Evolutionary conservation across 768 basidiomycete genomes (phyloP), one percentile per base, ranked within the genome.

Genomic region (Psilocybe subaeruginosa): DNA sequence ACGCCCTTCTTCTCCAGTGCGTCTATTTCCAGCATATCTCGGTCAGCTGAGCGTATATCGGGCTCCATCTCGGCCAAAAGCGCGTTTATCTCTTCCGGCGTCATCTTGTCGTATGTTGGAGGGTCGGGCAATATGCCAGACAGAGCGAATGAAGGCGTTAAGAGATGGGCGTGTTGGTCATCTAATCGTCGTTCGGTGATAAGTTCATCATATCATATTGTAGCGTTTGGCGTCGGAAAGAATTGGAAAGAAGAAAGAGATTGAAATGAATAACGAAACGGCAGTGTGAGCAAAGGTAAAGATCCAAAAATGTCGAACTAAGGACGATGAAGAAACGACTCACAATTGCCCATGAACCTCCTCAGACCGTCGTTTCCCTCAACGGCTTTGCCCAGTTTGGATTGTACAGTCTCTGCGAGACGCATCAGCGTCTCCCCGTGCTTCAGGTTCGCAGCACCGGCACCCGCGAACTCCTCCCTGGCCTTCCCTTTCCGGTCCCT

Each of bases 21-120:
- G 59, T 88, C 87, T 33, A 95, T 91, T 69, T 93, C 92, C 39
- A 82, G 83, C 81, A 93, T 84, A 66, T 93, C 91, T 7, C 89
- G 84, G 66, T 94, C 93, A 8, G 91, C 92, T 33, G 86, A 84
- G 31, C 92, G 91, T 54, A 94, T 86, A 54, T 95, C 93, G 3
- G 86, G 83, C 64, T 93, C 93, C 87, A 94, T 90, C 68, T 95
- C 92, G 0, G 81, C 73, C 8, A 93, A 73, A 58, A 91, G 80
- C 0, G 88, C 87, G 43, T 91, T 89, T 7, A 93, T 76, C 66
- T 91, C 91, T 59, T 83, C 82, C 0, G 84, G 68, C 0, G 88
- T 80, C 86, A 93, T 87, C 39, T 80, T 80, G 55, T 84, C 84
- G 59, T 89, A 90, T 27, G 85, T 72, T 6, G 87, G 83, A 1